phyloP scores from a whole-genome alignment of 2,329 filamentous ascomycete genomes.

The Lecanicillium sp. region DNA sequence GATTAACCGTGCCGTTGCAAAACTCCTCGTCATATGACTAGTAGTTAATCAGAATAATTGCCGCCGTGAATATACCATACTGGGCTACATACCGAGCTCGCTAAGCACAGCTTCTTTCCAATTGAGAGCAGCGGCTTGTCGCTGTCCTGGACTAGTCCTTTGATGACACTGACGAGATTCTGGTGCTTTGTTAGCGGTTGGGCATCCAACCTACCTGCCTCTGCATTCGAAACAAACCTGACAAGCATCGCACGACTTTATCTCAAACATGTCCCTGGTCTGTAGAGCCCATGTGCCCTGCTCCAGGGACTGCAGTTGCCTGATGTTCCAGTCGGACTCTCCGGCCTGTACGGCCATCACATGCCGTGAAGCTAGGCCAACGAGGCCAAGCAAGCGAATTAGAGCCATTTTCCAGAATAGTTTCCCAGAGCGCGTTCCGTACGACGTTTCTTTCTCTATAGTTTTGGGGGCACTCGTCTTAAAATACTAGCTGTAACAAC shows the following conservation, averaged over 20 bases:
- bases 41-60: neutral
- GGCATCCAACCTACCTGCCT: neutral
- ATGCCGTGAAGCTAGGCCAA: neutral
- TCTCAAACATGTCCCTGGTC: constrained; percentile 9
- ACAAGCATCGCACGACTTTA: constrained; percentile 21
- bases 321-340: neutral
- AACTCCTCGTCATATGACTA: constrained; percentile 49
- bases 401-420: too few species aligned
- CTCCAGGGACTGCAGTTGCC: constrained; percentile 8
- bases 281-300: constrained; percentile 10
- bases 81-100: constrained; percentile 22
- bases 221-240: constrained; percentile 17
- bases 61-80: too few species aligned
- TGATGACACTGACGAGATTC: constrained; percentile 29
- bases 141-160: constrained; percentile 37
- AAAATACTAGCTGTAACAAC: neutral
- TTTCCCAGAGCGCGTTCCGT: too few species aligned
- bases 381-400: neutral
- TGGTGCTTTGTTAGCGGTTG: constrained; percentile 3
- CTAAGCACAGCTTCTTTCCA: constrained; percentile 27
- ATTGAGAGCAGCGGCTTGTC: constrained; percentile 33
- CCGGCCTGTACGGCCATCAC: neutral
- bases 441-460: too few species aligned
- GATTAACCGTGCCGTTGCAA: constrained; percentile 44
- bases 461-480: neutral